A percentile compares a stretch with the other conserved stretches of the same genome.
phyloP scores from a whole-genome alignment of 345 rosid species.

The Boechera retrofracta region DNA sequence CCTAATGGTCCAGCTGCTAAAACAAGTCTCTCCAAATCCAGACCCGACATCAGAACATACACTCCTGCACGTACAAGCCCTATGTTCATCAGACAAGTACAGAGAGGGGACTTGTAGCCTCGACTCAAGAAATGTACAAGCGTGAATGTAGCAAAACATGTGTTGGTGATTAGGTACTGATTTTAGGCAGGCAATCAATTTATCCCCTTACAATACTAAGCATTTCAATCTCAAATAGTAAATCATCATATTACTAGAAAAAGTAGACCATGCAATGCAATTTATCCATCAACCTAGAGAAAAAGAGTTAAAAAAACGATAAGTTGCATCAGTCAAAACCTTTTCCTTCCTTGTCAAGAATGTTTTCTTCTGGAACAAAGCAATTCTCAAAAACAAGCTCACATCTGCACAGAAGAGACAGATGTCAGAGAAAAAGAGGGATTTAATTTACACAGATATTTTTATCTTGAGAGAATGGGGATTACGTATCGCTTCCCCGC shows the following conservation, averaged over 20 bases:
- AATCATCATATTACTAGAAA: neutral
- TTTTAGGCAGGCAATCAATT: neutral
- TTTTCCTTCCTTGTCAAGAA: constrained; percentile 92
- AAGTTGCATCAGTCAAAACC: constrained; percentile 55
- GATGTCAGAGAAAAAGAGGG: constrained; percentile 40
- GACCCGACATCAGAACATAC: constrained; percentile 94
- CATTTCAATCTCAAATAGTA: neutral
- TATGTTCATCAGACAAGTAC: constrained; percentile 23
- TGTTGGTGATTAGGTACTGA: neutral
- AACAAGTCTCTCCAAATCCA: constrained; percentile 94
- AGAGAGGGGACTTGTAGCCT: neutral
- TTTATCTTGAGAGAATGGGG: constrained; percentile 31
- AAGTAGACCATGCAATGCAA: neutral
- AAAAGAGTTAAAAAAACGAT: neutral
- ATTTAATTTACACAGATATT: constrained; percentile 28
- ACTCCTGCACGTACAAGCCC: constrained; percentile 60
- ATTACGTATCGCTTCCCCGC: constrained; percentile 98
- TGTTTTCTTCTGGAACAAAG: constrained; percentile 85
- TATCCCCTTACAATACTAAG: neutral
- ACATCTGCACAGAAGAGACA: constrained; percentile 62
- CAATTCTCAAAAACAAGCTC: constrained; percentile 96
- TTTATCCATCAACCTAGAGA: constrained; percentile 4
- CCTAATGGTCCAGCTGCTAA: constrained; percentile 94
- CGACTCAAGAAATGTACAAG: constrained; percentile 2
- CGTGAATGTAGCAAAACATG: neutral